Evolutionary conservation across 2,329 filamentous ascomycete genomes (phyloP).

Genomic region (Arachnopeziza araneosa): DNA sequence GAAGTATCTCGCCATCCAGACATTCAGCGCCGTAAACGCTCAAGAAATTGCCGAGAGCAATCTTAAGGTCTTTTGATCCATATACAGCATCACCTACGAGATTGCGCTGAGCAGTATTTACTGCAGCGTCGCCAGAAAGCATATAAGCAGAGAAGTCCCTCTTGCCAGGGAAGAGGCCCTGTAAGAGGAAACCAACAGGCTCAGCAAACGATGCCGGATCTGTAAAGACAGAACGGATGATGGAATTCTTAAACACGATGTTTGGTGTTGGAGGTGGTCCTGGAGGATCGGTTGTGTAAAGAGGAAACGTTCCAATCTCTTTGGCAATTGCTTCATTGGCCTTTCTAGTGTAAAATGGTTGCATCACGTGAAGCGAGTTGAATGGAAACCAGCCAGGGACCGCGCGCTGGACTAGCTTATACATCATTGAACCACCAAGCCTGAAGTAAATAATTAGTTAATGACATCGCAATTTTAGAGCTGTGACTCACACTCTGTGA

Average conservation of each 20-base stretch:
- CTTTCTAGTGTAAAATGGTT: not conserved
- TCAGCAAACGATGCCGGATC: slow-evolving; percentile 8
- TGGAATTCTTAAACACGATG: slow-evolving; percentile 36
- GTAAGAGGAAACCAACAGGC: slow-evolving; percentile 24
- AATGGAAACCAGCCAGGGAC: not conserved
- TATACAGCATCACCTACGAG: slow-evolving; percentile 54
- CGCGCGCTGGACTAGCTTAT: not conserved
- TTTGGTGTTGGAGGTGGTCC: slow-evolving; percentile 42
- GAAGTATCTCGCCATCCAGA: slow-evolving; percentile 52
- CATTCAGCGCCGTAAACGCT: not conserved
- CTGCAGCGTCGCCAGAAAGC: slow-evolving; percentile 45
- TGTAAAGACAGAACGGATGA: not conserved
- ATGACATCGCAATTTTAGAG: slow-evolving; percentile 61
- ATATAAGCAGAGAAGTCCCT: slow-evolving; percentile 41
- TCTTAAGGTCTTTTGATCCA: not conserved
- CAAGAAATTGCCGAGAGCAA: not conserved
- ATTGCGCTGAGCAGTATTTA: slow-evolving; percentile 46
- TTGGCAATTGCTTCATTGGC: slow-evolving; percentile 17
- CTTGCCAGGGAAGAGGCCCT: slow-evolving; percentile 9
- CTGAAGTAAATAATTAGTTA: not conserved
- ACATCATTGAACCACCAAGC: not conserved
- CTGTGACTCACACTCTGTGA: slow-evolving; percentile 34
- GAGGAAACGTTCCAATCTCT: slow-evolving; percentile 34
- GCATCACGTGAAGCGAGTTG: not conserved
- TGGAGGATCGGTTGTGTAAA: slow-evolving; percentile 67